A percentile compares a stretch with the other conserved stretches of the same genome.
These are phyloP conservation scores for Lactarius sanguifluus DNA, from an alignment of 768 basidiomycete genomes.

Conservation along the genomic window DNA sequence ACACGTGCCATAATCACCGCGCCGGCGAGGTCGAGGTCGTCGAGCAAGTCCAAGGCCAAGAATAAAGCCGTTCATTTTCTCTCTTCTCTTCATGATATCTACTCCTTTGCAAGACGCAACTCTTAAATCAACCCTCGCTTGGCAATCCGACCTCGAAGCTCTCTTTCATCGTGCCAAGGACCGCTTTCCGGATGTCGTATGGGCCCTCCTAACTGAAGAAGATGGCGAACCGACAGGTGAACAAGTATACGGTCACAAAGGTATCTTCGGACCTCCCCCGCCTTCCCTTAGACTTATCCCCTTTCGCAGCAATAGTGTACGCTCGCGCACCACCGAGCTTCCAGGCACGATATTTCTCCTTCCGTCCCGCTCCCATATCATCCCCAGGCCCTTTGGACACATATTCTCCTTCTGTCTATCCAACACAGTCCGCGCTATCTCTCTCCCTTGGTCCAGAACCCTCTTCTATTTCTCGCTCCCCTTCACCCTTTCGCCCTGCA, in stretches of 20 bases:
- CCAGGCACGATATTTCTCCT: constrained; percentile 85
- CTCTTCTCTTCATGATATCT: constrained; percentile 14
- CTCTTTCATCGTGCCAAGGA: constrained; percentile 86
- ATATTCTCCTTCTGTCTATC: constrained; percentile 48
- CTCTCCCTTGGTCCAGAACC: constrained; percentile 49
- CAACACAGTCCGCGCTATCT: constrained; percentile 60
- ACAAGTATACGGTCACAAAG: constrained; percentile 92
- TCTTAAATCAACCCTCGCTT: constrained; percentile 62
- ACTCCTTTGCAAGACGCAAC: constrained; percentile 61
- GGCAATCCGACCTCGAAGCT: constrained; percentile 77
- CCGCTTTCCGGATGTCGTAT: constrained; percentile 95
- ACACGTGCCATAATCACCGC: not conserved
- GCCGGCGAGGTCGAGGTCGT: not conserved
- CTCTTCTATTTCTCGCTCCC: constrained; percentile 44
- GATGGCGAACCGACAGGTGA: constrained; percentile 43
- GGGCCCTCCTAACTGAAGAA: constrained; percentile 63
- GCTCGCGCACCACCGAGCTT: constrained; percentile 92
- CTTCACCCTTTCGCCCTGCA: constrained; percentile 43
- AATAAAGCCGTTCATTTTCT: not conserved
- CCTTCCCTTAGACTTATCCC: constrained; percentile 2
- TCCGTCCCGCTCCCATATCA: constrained; percentile 55
- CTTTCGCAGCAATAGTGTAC: constrained; percentile 77
- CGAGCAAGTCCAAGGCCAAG: not conserved
- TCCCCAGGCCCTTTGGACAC: constrained; percentile 45
- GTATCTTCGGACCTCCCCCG: constrained; percentile 43